Evolutionary conservation across 768 basidiomycete genomes (phyloP).

Genomic region (Postia placenta): DNA sequence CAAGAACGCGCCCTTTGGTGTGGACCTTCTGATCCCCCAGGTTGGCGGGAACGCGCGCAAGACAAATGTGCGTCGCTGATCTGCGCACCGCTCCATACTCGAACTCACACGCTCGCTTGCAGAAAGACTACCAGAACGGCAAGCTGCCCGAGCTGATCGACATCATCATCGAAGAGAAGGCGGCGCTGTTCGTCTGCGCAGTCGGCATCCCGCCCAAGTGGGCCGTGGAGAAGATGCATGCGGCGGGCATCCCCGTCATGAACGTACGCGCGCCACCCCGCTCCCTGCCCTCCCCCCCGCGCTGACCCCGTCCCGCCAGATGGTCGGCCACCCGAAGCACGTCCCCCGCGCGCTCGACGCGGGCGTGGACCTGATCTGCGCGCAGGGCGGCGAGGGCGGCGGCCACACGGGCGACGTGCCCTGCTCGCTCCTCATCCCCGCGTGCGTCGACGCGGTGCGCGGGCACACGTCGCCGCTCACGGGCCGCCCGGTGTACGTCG

Average conservation of each 20-base stretch:
- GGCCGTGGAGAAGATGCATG: conserved; percentile 76
- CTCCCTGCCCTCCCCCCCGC: background rate
- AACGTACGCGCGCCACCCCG: conserved; percentile 42
- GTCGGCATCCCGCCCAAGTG: conserved; percentile 81
- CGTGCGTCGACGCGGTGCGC: conserved; percentile 80
- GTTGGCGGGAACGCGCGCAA: conserved; percentile 84
- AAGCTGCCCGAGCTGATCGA: conserved; percentile 77
- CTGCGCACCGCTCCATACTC: background rate
- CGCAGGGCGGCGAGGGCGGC: conserved; percentile 90
- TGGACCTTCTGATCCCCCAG: conserved; percentile 85
- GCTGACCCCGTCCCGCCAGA: conserved; percentile 33
- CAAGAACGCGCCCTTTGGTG: conserved; percentile 80
- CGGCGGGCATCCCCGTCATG: conserved; percentile 83
- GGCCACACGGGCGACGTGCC: conserved; percentile 76
- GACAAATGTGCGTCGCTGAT: conserved; percentile 60
- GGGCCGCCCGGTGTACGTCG: conserved; percentile 76
- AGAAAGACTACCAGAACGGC: conserved; percentile 90
- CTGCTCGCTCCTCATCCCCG: conserved; percentile 83
- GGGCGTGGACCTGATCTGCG: conserved; percentile 91
- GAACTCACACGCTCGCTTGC: conserved; percentile 3
- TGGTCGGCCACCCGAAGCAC: conserved; percentile 95
- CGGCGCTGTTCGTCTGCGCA: conserved; percentile 86
- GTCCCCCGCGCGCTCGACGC: conserved; percentile 72
- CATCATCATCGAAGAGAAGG: conserved; percentile 89
- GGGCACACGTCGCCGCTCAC: conserved; percentile 75